Evolutionary conservation across 495 filamentous ascomycete genomes (phyloP).

Genomic region (Penicillium herquei): DNA sequence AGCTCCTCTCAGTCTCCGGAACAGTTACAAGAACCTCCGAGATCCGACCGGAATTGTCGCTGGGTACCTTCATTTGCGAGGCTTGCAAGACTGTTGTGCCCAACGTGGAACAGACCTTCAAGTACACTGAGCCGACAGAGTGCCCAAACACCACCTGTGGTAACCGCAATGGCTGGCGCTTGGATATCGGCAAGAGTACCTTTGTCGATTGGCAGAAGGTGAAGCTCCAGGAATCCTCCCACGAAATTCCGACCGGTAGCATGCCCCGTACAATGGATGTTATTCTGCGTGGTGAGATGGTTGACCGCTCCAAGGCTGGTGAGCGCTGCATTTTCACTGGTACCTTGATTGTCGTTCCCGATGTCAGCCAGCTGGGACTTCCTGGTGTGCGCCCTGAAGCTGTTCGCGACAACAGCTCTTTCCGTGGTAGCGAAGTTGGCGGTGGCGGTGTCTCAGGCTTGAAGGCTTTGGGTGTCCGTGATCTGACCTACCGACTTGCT

Average conservation of each 20-base stretch:
- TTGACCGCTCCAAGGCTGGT: constrained; percentile 93
- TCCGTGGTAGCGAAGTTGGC: constrained; percentile 74
- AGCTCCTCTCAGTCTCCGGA: constrained; percentile 89
- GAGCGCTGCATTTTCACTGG: constrained; percentile 98
- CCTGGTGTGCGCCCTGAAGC: constrained; percentile 83
- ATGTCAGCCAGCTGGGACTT: constrained; percentile 91
- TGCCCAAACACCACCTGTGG: constrained; percentile 90
- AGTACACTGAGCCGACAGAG: constrained; percentile 93
- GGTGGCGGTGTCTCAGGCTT: constrained; percentile 83
- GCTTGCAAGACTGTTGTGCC: constrained; percentile 74
- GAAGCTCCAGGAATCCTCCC: constrained; percentile 94
- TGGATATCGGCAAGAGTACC: constrained; percentile 95
- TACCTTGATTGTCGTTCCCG: constrained; percentile 92
- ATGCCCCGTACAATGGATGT: constrained; percentile 99
- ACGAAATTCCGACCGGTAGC: constrained; percentile 96
- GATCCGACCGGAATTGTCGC: constrained; percentile 87
- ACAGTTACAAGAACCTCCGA: constrained; percentile 97
- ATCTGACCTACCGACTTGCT: constrained; percentile 94
- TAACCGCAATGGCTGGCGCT: constrained; percentile 85
- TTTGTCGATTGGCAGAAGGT: constrained; percentile 99
- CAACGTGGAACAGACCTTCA: constrained; percentile 96
- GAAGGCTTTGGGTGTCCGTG: constrained; percentile 88
- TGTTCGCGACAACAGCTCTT: constrained; percentile 76
- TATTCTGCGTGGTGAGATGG: constrained; percentile 96
- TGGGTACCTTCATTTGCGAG: constrained; percentile 92